Evolutionary conservation across 116 monocot species (phyloP), one percentile per base, ranked within the genome.

Genomic region (Trichopus zeylanicus): DNA sequence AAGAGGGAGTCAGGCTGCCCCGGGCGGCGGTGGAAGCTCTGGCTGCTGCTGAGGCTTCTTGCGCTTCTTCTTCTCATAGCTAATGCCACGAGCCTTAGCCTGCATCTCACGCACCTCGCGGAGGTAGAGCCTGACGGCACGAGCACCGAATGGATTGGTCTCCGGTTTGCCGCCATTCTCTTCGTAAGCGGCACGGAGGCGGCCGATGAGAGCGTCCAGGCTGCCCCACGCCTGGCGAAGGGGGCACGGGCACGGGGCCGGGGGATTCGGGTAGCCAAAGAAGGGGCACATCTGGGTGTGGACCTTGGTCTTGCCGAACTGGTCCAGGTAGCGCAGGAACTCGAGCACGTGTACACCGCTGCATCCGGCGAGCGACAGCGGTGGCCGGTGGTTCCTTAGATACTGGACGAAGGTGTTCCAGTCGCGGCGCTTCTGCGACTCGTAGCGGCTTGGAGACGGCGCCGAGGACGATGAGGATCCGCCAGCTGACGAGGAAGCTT

Each of bases 291-390:
- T 24, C 18, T 18, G 59, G 11, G 59, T 37, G 60, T 46, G 60
- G 11, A 89, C 78, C 37, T 78, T 89, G 48, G 89, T 84, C 74
- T 84, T 89, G 16, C 89, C 88, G 69, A 88, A 88, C 71, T 84
- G 88, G 68, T 88, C 88, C 46, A 88, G 61, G 72, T 83, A 82
- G 4, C 70, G 66, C 29, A 80, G 67, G 68, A 80, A 80, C 63
- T 80, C 75, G 21, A 80, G 67, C 21, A 80, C 67, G 29, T 80
- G 67, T 12, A 75, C 70, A 18, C 75, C 80, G 67, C 57, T 71
- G 75, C 80, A 80, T 2, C 70, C 53, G 18, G 70, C 32, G 26
- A 72, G 70, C 18, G 80, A 10, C 7, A 75, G 59, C 23, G 80
- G 75, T 1, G 75, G 80, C 5, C 71, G 71, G 67, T 80, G 75